Evolutionary conservation across 495 filamentous ascomycete genomes (phyloP), one percentile per base, ranked within the genome.

Genomic region (Aspergillus carlsbadensis): DNA sequence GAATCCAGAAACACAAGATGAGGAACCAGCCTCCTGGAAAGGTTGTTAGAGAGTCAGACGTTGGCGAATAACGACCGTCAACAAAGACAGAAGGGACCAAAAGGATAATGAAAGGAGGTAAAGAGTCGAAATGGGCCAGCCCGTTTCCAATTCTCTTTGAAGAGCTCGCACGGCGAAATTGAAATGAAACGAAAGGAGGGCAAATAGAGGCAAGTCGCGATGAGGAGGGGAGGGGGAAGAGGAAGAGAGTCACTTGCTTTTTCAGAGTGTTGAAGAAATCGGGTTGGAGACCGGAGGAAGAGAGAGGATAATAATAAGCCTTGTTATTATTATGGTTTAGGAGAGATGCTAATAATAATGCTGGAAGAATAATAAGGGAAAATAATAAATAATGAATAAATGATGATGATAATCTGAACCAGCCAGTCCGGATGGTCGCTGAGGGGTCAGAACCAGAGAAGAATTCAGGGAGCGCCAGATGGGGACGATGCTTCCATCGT

Each of bases 41-140:
- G 22, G 46, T 45, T 35, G 52, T 57, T 59, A 61, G 59, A 29
- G 18, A 55, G 58, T 55, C 53, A 62, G 59, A 64, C 24, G 56
- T 47, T 57, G 53, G 57, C 49, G 42, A 52, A 29, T 29, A 29
- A 35, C 53, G 37, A 54, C 64, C 60, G 59, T 64, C 62, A 61
- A 63, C 57, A 59, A 69, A 65, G 61, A 64, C 57, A 63, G 63
- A 46, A 56, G 62, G 13, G 26, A 50, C n/a, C 34, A 49, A 57
- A 59, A 66, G 43, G 56, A 57, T 58, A 58, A 39, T 64, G 46
- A 64, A 72, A 57, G 24, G 67, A 69, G 45, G 61, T 65, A 61
- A 63, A 74, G 68, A 70, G 57, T 58, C 68, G 64, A 65, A 75
- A 66, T 72, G 68, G 75, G 65, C 74, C 74, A 72, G 74, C 74